A percentile compares a stretch with the other conserved stretches of the same genome.
Conservation (phyloP, 1,284 basidiomycete species). For the Bjerkandera adusta region DNA sequence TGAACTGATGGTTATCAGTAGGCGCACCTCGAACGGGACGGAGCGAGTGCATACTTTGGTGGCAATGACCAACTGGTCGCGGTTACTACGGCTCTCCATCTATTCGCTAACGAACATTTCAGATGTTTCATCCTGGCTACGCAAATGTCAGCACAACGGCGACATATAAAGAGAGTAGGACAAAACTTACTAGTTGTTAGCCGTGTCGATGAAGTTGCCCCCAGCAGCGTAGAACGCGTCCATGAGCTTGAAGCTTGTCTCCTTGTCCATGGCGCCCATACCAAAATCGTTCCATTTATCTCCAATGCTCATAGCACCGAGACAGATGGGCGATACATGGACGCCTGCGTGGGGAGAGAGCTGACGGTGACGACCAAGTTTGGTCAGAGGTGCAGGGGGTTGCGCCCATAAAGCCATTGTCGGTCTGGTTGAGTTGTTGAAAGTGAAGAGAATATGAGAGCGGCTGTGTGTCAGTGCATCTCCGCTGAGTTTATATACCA, state of each 20-base stretch:
- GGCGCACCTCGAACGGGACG: background rate
- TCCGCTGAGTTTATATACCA: no score
- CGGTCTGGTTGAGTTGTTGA: no score
- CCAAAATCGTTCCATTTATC: conserved; percentile 32
- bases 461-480: no score
- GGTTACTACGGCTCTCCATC: conserved; percentile 15
- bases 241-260: conserved; percentile 21
- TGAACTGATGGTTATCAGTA: conserved; percentile 26
- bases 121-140: conserved; percentile 15
- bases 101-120: conserved; percentile 18
- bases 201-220: conserved; percentile 19
- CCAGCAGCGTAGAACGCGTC: conserved; percentile 23
- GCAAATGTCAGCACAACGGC: background rate
- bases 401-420: conserved; percentile 1
- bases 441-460: no score
- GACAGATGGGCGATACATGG: conserved; percentile 45
- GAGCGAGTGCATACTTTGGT: conserved; percentile 11
- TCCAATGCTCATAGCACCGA: conserved; percentile 49
- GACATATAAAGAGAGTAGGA: background rate
- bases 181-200: conserved; percentile 15
- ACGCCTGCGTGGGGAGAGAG: conserved; percentile 23
- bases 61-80: conserved; percentile 16
- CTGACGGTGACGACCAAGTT: conserved; percentile 21
- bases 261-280: conserved; percentile 23
- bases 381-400: conserved; percentile 14